Conservation (phyloP, 495 filamentous ascomycete genomes). For the Bryoglossum gracile region DNA sequence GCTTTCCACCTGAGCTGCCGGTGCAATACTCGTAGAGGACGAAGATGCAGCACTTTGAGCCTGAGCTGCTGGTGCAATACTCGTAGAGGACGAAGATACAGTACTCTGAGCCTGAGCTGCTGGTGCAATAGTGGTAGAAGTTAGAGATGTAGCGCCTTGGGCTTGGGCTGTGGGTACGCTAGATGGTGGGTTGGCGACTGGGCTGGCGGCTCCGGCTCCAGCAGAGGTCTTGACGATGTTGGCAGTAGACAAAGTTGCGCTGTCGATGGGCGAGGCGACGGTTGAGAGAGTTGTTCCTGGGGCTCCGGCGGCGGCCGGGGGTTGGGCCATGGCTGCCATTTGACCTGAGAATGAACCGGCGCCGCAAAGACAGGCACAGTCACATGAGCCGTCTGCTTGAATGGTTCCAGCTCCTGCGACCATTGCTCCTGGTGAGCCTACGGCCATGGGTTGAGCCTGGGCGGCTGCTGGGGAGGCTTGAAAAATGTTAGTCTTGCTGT, state of each 20-base stretch:
- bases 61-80: conserved; percentile 15
- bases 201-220: not conserved
- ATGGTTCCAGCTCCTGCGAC: conserved; percentile 27
- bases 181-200: too few relatives aligned
- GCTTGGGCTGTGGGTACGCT: too few relatives aligned
- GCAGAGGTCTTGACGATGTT: not conserved
- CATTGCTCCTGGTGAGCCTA: conserved; percentile 20
- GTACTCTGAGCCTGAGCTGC: conserved; percentile 6
- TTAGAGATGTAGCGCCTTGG: too few relatives aligned
- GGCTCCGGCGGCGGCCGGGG: not conserved
- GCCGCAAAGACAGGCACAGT: conserved; percentile 53
- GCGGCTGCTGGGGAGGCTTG: conserved; percentile 4
- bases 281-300: conserved; percentile 10
- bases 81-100: conserved; percentile 13
- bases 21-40: conserved; percentile 5
- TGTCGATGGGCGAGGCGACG: not conserved
- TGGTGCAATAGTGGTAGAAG: not conserved
- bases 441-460: conserved; percentile 1
- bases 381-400: conserved; percentile 34
- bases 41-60: conserved; percentile 18
- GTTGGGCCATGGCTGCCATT: not conserved
- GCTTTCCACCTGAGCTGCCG: not conserved
- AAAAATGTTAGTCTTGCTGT: conserved; percentile 12
- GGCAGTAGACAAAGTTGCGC: not conserved
- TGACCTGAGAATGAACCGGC: conserved; percentile 46